Evolutionary conservation across 2,329 filamentous ascomycete species (phyloP).

Genomic region (Westerdykella ornata): DNA sequence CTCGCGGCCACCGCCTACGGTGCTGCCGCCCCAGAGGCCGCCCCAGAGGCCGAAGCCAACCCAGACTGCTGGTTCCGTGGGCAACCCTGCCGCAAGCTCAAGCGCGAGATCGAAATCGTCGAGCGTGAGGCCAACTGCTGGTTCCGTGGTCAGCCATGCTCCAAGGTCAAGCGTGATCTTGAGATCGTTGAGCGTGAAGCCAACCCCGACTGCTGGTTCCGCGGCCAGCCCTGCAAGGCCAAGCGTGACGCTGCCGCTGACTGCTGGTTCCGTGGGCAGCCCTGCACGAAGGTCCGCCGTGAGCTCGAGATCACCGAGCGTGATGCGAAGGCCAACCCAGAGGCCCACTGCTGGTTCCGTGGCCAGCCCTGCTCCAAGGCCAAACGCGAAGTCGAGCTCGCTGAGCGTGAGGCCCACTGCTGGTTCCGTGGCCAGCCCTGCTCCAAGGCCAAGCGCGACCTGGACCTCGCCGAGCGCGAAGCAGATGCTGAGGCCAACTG

Average conservation of each 20-base stretch:
- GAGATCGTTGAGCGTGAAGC: neutral
- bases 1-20: constrained; percentile 39
- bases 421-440: constrained; percentile 16
- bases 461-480: constrained; percentile 13
- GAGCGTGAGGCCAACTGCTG: constrained; percentile 21
- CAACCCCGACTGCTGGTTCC: constrained; percentile 7
- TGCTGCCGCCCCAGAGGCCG: constrained; percentile 37
- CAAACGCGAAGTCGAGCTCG: constrained; percentile 26
- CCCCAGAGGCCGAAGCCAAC: constrained; percentile 26
- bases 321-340: constrained; percentile 16
- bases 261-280: constrained; percentile 22
- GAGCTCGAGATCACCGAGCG: constrained; percentile 21
- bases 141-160: constrained; percentile 17
- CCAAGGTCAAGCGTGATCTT: constrained; percentile 7
- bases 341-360: constrained; percentile 18
- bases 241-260: constrained; percentile 15
- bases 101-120: constrained; percentile 8
- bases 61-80: constrained; percentile 19
- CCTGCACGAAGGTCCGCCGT: constrained; percentile 15
- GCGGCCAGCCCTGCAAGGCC: constrained; percentile 13
- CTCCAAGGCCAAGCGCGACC: constrained; percentile 25
- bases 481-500: constrained; percentile 23
- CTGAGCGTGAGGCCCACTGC: constrained; percentile 25
- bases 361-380: constrained; percentile 16
- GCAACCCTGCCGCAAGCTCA: constrained; percentile 13